phyloP scores from a whole-genome alignment of 805 yeast species.

The Hanseniaspora meyeri region DNA sequence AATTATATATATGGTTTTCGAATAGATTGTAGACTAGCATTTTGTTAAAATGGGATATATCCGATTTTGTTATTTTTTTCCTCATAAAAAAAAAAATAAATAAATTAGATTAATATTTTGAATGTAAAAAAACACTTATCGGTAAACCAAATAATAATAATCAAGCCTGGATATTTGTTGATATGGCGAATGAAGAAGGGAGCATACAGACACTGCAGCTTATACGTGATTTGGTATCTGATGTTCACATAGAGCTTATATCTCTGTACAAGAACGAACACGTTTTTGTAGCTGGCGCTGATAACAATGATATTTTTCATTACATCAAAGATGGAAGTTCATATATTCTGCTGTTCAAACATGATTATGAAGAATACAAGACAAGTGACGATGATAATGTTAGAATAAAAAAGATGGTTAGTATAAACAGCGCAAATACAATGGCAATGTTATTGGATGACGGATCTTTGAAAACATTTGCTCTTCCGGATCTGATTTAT shows the following conservation, averaged over 20 bases:
- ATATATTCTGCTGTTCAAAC: slow-evolving; percentile 7
- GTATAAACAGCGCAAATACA: background rate
- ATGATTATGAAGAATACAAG: slow-evolving; percentile 5
- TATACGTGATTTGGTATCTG: background rate
- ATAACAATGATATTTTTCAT: slow-evolving; percentile 8
- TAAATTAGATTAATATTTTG: background rate
- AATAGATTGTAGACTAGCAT: too few species aligned
- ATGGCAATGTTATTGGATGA: background rate
- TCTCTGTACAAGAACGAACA: slow-evolving; percentile 3
- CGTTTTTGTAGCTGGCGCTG: background rate
- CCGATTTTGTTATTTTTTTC: background rate
- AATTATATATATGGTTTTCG: background rate
- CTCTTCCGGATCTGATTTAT: slow-evolving; percentile 6
- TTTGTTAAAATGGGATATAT: background rate
- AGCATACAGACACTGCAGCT: background rate
- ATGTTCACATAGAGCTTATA: background rate
- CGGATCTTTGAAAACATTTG: slow-evolving; percentile 3
- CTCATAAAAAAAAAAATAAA: too few species aligned
- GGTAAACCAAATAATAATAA: background rate
- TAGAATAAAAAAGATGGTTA: background rate
- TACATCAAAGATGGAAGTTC: slow-evolving; percentile 2
- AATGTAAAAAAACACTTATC: background rate
- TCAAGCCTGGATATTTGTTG: background rate
- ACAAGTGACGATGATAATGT: background rate
- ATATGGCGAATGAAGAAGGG: background rate